Conservation (phyloP, 2,329 filamentous ascomycete species). For the Fusarium incarnatum region DNA sequence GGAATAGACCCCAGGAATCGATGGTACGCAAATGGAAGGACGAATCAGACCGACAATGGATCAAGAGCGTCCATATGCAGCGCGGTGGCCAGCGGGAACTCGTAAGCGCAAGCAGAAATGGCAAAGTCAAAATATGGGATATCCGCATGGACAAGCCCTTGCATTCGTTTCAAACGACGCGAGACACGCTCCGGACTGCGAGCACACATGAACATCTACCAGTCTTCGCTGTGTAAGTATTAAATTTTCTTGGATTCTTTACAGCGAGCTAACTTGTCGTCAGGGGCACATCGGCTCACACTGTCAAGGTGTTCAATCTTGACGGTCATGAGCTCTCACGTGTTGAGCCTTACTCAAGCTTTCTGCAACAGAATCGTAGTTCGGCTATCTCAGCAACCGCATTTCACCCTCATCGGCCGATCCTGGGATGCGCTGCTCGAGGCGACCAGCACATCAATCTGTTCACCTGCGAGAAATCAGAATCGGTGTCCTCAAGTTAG, state of each 20-base stretch:
- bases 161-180: slow-evolving; percentile 78
- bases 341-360: slow-evolving; percentile 90
- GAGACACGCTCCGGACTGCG: slow-evolving; percentile 82
- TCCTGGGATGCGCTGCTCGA: slow-evolving; percentile 86
- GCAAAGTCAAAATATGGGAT: slow-evolving; percentile 96
- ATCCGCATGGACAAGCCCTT: slow-evolving; percentile 86
- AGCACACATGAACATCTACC: slow-evolving; percentile 97
- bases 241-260: not conserved
- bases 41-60: slow-evolving; percentile 86
- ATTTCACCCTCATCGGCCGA: slow-evolving; percentile 94
- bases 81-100: slow-evolving; percentile 93
- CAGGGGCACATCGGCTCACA: slow-evolving; percentile 88
- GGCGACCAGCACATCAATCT: slow-evolving; percentile 93
- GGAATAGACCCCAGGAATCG: slow-evolving; percentile 82
- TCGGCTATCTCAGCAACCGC: slow-evolving; percentile 88
- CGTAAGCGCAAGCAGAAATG: slow-evolving; percentile 89
- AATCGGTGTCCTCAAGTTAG: slow-evolving; percentile 50
- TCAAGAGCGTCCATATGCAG: slow-evolving; percentile 96
- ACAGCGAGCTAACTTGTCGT: slow-evolving; percentile 44
- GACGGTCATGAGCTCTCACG: slow-evolving; percentile 82
- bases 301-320: slow-evolving; percentile 93
- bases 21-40: slow-evolving; percentile 99
- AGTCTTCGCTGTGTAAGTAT: slow-evolving; percentile 89
- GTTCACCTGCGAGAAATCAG: slow-evolving; percentile 74
- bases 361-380: slow-evolving; percentile 82